phyloP scores from a whole-genome alignment of 1,284 basidiomycete genomes.

The Boletellus sp. region DNA sequence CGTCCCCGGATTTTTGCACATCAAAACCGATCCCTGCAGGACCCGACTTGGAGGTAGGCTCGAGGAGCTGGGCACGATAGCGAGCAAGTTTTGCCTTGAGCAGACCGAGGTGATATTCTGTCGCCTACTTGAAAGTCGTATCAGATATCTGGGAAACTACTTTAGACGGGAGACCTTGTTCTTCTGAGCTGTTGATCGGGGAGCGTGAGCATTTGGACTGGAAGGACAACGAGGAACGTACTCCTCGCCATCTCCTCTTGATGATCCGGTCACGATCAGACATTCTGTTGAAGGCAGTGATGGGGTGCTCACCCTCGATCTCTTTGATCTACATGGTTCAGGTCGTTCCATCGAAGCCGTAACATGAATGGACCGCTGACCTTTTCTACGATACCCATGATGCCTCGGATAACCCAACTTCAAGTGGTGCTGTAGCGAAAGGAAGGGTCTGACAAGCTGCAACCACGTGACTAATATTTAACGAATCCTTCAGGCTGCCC shows the following conservation, averaged over 20 bases:
- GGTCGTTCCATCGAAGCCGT: background rate
- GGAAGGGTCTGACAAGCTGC: too few species aligned
- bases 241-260: slow-evolving; percentile 92
- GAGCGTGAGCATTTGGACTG: slow-evolving; percentile 4
- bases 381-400: slow-evolving; percentile 90
- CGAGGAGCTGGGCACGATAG: slow-evolving; percentile 86
- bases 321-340: slow-evolving; percentile 70
- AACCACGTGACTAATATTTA: background rate
- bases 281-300: background rate
- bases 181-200: slow-evolving; percentile 69
- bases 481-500: background rate
- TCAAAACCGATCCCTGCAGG: slow-evolving; percentile 87
- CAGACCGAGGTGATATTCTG: slow-evolving; percentile 87
- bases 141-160: slow-evolving; percentile 14
- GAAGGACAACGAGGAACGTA: slow-evolving; percentile 19
- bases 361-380: slow-evolving; percentile 33
- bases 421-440: too few species aligned
- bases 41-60: slow-evolving; percentile 79
- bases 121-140: slow-evolving; percentile 56
- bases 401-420: too few species aligned
- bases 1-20: slow-evolving; percentile 93
- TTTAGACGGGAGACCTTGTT: slow-evolving; percentile 59
- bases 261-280: slow-evolving; percentile 10
- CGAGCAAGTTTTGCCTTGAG: slow-evolving; percentile 90
- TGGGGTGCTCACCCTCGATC: slow-evolving; percentile 71